Conservation (phyloP, 768 basidiomycete species). For the Leccinum fibrillosum region DNA sequence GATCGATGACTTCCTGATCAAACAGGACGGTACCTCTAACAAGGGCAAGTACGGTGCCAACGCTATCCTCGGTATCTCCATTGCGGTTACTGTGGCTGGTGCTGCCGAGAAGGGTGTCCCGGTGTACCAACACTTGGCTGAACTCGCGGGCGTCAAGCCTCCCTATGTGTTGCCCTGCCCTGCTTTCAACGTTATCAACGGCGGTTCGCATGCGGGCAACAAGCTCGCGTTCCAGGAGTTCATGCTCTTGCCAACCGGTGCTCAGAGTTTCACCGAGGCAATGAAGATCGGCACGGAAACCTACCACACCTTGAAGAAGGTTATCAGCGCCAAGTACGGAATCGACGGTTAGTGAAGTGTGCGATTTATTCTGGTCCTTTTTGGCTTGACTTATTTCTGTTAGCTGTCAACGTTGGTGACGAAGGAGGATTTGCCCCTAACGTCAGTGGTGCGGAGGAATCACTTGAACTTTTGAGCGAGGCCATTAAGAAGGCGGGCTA, state of each 20-base stretch:
- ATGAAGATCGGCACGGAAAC: slow-evolving; percentile 99
- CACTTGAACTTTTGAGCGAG: slow-evolving; percentile 90
- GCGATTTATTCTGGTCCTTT: neutral
- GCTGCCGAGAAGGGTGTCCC: slow-evolving; percentile 95
- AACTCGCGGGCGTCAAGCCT: slow-evolving; percentile 91
- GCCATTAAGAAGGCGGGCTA: slow-evolving; percentile 99
- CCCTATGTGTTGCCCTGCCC: slow-evolving; percentile 92
- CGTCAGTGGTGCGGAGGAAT: slow-evolving; percentile 95
- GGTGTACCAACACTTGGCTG: slow-evolving; percentile 94
- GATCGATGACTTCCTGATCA: slow-evolving; percentile 97
- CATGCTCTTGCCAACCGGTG: slow-evolving; percentile 98
- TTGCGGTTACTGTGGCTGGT: slow-evolving; percentile 90
- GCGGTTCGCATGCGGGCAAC: slow-evolving; percentile 99
- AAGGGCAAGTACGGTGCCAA: slow-evolving; percentile 99
- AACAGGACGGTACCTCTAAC: slow-evolving; percentile 95
- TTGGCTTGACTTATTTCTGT: slow-evolving; percentile 6
- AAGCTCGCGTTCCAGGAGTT: slow-evolving; percentile 99
- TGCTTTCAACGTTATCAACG: slow-evolving; percentile 99
- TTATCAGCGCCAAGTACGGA: slow-evolving; percentile 98
- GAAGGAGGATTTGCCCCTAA: slow-evolving; percentile 99
- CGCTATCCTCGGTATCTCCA: slow-evolving; percentile 97
- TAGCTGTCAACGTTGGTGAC: slow-evolving; percentile 98
- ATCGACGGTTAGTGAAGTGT: slow-evolving; percentile 74
- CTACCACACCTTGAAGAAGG: slow-evolving; percentile 97
- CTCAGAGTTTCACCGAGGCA: slow-evolving; percentile 88